A percentile compares a stretch with the other conserved stretches of the same genome.
Evolutionary conservation across 2,329 filamentous ascomycete species (phyloP).

Genomic region (Colletotrichum lindemuthianum): DNA sequence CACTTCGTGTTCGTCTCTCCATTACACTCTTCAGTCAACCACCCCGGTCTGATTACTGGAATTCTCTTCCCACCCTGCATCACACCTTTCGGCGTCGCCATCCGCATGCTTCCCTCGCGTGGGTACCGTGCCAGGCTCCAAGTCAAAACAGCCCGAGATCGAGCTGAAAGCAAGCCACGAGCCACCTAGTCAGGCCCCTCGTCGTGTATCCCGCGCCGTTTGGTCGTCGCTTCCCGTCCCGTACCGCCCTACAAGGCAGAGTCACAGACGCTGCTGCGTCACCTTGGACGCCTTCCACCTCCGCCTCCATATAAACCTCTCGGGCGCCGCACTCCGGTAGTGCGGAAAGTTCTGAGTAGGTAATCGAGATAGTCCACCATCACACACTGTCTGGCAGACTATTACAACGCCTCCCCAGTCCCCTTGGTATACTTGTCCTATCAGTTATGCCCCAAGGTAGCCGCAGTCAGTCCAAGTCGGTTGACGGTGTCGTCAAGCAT

Average conservation of each 20-base stretch:
- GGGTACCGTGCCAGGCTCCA: conserved; percentile 7
- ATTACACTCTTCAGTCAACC: not conserved
- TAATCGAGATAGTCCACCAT: conserved; percentile 21
- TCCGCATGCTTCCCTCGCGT: conserved; percentile 20
- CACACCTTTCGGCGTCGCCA: conserved; percentile 25
- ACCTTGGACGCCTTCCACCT: conserved; percentile 1
- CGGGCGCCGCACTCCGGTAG: conserved; percentile 17
- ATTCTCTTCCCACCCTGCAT: conserved; percentile 14
- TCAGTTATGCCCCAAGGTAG: conserved; percentile 34
- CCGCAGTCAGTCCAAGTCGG: conserved; percentile 28
- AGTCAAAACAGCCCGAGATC: conserved; percentile 16
- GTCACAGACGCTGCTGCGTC: conserved; percentile 4
- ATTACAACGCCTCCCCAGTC: conserved; percentile 10
- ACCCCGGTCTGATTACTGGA: not conserved
- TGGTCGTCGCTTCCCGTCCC: no score
- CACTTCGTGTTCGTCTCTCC: conserved; percentile 19
- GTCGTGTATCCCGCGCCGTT: not conserved
- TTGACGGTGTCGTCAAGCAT: conserved; percentile 56
- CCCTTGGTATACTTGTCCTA: not conserved
- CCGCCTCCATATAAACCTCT: conserved; percentile 26
- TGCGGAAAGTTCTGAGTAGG: conserved; percentile 21
- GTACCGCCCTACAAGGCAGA: not conserved
- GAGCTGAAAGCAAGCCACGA: conserved; percentile 32
- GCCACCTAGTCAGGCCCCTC: conserved; percentile 10
- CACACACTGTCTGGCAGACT: conserved; percentile 22